Percentiles rank a stretch among this genome's conserved stretches.
These are phyloP conservation scores for Wallacemonas collosoma DNA, from an alignment of 208 protist species.

Conservation along the genomic window DNA sequence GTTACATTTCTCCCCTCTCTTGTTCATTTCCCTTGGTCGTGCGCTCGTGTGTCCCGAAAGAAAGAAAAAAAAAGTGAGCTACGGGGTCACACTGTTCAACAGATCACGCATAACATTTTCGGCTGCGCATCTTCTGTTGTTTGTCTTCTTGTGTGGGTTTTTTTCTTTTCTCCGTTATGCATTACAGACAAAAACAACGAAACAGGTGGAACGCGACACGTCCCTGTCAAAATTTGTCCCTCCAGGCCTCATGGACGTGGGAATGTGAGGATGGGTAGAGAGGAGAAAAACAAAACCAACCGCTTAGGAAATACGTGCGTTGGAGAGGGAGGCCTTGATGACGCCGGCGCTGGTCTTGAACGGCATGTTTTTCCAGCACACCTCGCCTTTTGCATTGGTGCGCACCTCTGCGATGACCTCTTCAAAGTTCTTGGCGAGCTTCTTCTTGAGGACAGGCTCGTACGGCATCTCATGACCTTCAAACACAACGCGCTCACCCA, in stretches of 20 bases:
- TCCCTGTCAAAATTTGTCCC: no score
- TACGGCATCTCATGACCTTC: constrained; percentile 78
- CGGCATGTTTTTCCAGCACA: constrained; percentile 67
- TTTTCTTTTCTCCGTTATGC: background rate
- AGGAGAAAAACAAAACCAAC: background rate
- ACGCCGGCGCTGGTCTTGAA: constrained; percentile 68
- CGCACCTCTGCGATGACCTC: constrained; percentile 75
- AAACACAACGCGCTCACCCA: constrained; percentile 90
- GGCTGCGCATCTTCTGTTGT: background rate
- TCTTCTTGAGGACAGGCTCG: constrained; percentile 89
- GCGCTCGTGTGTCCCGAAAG: background rate
- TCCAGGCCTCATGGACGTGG: background rate
- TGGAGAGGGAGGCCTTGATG: constrained; percentile 66
- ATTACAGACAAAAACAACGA: constrained; percentile 17
- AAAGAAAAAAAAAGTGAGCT: background rate
- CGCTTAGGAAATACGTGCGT: constrained; percentile 70
- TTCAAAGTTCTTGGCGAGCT: constrained; percentile 91
- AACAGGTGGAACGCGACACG: no score
- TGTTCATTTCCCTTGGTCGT: no score
- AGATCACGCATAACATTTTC: background rate
- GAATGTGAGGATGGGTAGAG: background rate
- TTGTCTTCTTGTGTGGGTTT: constrained; percentile 18
- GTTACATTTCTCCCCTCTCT: no score
- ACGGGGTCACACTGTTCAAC: no score
- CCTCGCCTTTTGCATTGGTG: constrained; percentile 72